Conservation (phyloP, 2,329 filamentous ascomycete species). For the Cercospora sesami region DNA sequence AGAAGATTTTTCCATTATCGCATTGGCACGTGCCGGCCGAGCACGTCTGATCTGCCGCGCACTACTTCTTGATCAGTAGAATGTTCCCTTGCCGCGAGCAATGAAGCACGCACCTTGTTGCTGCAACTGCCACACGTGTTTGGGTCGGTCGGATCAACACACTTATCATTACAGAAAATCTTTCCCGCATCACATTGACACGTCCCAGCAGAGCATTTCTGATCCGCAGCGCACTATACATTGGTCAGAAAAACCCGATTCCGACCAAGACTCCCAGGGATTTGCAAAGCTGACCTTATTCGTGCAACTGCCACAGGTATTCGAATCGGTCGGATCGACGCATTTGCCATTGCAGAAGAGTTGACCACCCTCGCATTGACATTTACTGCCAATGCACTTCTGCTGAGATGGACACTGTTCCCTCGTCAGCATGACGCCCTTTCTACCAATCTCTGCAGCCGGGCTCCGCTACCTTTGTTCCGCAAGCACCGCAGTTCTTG, state of each 20-base stretch:
- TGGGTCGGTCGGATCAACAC: neutral
- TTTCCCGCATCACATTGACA: neutral
- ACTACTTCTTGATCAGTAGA: neutral
- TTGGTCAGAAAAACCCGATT: neutral
- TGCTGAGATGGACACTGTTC: neutral
- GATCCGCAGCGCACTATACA: neutral
- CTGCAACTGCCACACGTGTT: neutral
- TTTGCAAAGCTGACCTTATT: neutral
- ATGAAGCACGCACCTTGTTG: neutral
- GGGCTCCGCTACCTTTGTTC: neutral
- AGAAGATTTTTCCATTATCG: neutral
- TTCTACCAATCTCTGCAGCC: neutral
- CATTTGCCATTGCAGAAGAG: neutral
- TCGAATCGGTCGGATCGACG: neutral
- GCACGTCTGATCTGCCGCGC: neutral
- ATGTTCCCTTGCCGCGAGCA: neutral
- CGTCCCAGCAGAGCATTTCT: neutral
- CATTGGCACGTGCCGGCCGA: neutral
- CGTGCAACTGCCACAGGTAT: neutral
- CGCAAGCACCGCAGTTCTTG: neutral
- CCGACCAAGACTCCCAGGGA: neutral
- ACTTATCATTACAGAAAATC: neutral
- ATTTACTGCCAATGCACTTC: neutral
- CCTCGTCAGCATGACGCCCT: neutral
- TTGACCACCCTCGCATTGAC: neutral